Evolutionary conservation across 495 filamentous ascomycete species (phyloP), one percentile per base, ranked within the genome.

Genomic region (Lineolata rhizophorae): DNA sequence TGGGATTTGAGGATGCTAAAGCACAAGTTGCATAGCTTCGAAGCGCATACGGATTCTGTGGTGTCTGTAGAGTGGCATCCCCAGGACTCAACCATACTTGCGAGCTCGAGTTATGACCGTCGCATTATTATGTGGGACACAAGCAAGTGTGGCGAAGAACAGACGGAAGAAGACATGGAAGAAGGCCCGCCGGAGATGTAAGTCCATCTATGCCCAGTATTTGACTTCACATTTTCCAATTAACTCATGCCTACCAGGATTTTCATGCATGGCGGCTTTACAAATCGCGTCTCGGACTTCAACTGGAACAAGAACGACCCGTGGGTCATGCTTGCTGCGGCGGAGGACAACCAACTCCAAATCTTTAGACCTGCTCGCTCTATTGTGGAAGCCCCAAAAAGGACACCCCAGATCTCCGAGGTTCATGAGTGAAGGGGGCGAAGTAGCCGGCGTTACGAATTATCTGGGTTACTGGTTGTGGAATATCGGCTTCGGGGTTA

Each of bases 251-350:
- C 32, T 5, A 12, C 11, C 27, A 48, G 40, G 15, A 41, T 45
- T 31, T 99, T 99, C 51, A 99, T 99, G 87, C 90, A 99, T 43
- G 90, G 87, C 36, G 90, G 90, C 15, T 90, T 95, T 55, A 99
- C 85, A 11, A 92, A 93, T 49, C 75, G 84, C 34, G 71, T 99
- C 25, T 76, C 77, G 6, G 90, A 99, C 52, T 95, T 99, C 43
- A 82, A 73, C 58, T 99, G 85, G 84, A 99, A 95, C 49, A 65
- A 71, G 36, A 93, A 83, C 44, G 78, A 93, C 44, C 83, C 83
- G 9, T 99, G 90, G 90, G 67, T 91, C 18, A 71, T 95, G 34
- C 81, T 78, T 45, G 85, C 76, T 30, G 84, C 85, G 8, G 85
- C 87, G 1, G 90, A 99, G 46, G 90, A 99, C 55, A 99, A 99